Percentiles rank a stretch among this genome's conserved stretches.
phyloP scores from a whole-genome alignment of 2,329 filamentous ascomycete species.

The Thelonectria rubi region DNA sequence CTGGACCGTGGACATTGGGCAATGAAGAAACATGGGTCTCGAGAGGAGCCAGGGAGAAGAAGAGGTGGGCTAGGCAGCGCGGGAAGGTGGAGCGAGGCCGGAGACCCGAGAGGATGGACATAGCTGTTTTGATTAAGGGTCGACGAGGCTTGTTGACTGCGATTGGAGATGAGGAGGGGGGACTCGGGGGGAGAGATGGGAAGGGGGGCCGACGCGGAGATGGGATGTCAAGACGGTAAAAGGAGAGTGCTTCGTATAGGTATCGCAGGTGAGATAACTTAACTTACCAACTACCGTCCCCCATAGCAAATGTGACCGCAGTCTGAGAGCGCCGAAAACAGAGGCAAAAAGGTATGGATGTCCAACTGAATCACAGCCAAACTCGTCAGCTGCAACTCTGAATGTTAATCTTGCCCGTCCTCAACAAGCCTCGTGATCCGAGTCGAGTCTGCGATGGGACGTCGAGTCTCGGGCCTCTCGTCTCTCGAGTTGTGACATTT shows the following conservation, averaged over 20 bases:
- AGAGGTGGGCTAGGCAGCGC: slow-evolving; percentile 31
- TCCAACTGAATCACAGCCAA: slow-evolving; percentile 11
- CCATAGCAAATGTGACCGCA: background rate
- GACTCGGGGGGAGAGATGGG: slow-evolving; percentile 11
- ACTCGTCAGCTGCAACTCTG: slow-evolving; percentile 1
- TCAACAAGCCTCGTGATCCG: slow-evolving; percentile 14
- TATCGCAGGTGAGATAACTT: background rate
- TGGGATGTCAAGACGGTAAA: slow-evolving; percentile 22
- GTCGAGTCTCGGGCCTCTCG: slow-evolving; percentile 25
- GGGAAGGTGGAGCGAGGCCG: slow-evolving; percentile 39
- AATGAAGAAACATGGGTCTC: slow-evolving; percentile 22
- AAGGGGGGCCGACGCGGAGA: slow-evolving; percentile 22
- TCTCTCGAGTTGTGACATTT: slow-evolving; percentile 23
- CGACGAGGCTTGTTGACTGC: slow-evolving; percentile 41
- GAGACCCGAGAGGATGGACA: slow-evolving; percentile 40
- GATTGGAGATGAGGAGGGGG: slow-evolving; percentile 29
- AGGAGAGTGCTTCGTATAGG: background rate
- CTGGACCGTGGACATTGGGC: slow-evolving; percentile 25
- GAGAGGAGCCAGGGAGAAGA: slow-evolving; percentile 24
- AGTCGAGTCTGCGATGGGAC: slow-evolving; percentile 8
- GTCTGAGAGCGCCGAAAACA: background rate
- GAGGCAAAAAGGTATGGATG: slow-evolving; percentile 4
- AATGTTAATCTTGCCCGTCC: background rate
- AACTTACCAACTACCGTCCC: background rate
- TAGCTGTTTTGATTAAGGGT: slow-evolving; percentile 45